Evolutionary conservation across 306 rosid species (phyloP), one percentile per base, ranked within the genome.

Genomic region (Urtica urens): DNA sequence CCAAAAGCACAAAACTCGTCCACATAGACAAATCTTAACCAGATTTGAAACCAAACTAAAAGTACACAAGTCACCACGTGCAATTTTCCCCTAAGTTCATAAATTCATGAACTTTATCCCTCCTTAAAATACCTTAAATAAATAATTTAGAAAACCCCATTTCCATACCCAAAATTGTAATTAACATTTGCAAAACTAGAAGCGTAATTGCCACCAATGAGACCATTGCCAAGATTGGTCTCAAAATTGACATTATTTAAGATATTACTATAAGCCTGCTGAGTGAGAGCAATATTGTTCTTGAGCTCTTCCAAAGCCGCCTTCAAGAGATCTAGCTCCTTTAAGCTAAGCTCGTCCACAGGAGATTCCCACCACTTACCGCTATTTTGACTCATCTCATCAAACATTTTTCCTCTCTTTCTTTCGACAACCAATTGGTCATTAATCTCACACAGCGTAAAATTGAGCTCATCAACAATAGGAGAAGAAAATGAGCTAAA

Each of bases 291-390:
- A 18, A 76, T 25, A n/a, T 71, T 74, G 33, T 61, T 66, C 57
- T 79, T 79, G 15, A 77, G 53, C 10, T 79, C 80, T 56, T 79
- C 90, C 63, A 74, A 15, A 2, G 82, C 59, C 17, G 22, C 55
- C 54, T 50, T 57, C 21, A 83, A 16, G 39, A 56, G 67, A 7
- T 60, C 56, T 12, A 80, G 49, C 51, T 72, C 77, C 23, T 59
- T 38, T 33, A 72, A 22, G 1, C 73, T 74, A 43, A 74, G 68
- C 2, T 80, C 75, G 27, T 70, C 75, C 40, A 74, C 20, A 5
- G 77, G 70, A 3, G 26, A 46, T 45, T 83, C 83, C 90, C 84
- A 76, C 90, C 90, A 45, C 65, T 31, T 60, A 37, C 69, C 65
- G 0, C 59, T 59, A 35, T 58, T 71, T 21, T 70, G 58, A 6